Evolutionary conservation across 768 basidiomycete species (phyloP).

Genomic region (Naganishia randhawae): DNA sequence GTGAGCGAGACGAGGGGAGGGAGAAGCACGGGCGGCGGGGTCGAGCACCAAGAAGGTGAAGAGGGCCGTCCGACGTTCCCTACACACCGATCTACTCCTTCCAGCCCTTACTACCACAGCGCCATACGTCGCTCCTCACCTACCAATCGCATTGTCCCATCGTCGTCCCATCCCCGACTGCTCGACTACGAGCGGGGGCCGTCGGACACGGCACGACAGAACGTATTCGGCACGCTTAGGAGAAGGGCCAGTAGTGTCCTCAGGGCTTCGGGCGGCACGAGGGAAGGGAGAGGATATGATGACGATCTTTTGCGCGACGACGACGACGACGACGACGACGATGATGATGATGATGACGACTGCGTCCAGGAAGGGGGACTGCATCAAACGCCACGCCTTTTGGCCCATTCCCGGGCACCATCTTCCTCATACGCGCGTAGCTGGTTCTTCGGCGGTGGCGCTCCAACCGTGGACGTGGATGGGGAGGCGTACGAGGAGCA

Average conservation of each 20-base stretch:
- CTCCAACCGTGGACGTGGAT: neutral
- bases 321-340: neutral
- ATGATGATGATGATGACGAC: neutral
- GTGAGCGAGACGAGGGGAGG: slow-evolving; percentile 1
- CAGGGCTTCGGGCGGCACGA: neutral
- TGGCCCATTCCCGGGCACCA: neutral
- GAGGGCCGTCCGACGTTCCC: neutral
- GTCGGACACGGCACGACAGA: neutral
- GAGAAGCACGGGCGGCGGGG: neutral
- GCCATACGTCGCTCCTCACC: neutral
- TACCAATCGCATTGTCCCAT: neutral
- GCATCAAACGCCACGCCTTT: neutral
- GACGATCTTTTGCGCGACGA: neutral
- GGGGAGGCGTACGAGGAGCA: slow-evolving; percentile 28
- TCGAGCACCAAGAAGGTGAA: too few species aligned
- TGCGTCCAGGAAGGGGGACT: neutral
- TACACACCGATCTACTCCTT: neutral
- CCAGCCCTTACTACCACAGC: neutral
- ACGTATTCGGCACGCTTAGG: slow-evolving; percentile 2
- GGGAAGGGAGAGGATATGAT: neutral
- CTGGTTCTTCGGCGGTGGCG: neutral
- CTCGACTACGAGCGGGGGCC: too few species aligned
- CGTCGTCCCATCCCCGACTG: too few species aligned
- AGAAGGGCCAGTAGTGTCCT: slow-evolving; percentile 11
- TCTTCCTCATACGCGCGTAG: neutral